Evolutionary conservation across 2,329 filamentous ascomycete species (phyloP).

Genomic region (Talaromyces pinophilus): DNA sequence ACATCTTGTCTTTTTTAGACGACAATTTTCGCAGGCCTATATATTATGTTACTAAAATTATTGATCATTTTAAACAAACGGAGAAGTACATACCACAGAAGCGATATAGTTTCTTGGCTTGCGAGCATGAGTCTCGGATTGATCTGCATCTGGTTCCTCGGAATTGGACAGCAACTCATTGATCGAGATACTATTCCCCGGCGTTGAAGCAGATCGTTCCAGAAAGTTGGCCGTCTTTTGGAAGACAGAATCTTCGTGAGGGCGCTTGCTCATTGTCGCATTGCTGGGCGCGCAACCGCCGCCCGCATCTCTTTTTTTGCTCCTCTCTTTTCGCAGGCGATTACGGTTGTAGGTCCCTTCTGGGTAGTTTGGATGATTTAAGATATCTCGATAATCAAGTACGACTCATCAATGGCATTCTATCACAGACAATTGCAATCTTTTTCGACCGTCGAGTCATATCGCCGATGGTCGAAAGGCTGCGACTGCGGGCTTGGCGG

Average conservation of each 20-base stretch:
- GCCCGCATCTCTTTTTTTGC: constrained; percentile 7
- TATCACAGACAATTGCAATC: neutral
- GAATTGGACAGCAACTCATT: constrained; percentile 39
- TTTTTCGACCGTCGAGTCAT: constrained; percentile 6
- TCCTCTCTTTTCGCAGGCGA: neutral
- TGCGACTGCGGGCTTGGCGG: constrained; percentile 7
- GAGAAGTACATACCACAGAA: constrained; percentile 30
- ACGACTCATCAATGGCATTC: neutral
- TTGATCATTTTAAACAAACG: neutral
- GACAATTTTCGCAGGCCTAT: constrained; percentile 57
- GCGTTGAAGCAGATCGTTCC: neutral
- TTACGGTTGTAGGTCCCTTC: neutral
- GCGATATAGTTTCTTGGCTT: constrained; percentile 45
- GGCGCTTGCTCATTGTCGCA: constrained; percentile 24
- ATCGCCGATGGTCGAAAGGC: neutral
- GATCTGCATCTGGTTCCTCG: constrained; percentile 31
- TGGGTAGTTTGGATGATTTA: neutral
- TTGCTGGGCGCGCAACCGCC: constrained; percentile 16
- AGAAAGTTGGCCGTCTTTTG: constrained; percentile 13
- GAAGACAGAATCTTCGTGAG: constrained; percentile 23
- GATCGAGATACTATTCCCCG: constrained; percentile 26
- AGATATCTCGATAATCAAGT: neutral
- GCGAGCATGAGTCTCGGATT: constrained; percentile 27
- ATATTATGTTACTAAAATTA: neutral
- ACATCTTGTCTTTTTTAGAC: constrained; percentile 57